Base-by-base conservation (phyloP, 805 yeast genomes). In the Teunomyces panamensis region DNA sequence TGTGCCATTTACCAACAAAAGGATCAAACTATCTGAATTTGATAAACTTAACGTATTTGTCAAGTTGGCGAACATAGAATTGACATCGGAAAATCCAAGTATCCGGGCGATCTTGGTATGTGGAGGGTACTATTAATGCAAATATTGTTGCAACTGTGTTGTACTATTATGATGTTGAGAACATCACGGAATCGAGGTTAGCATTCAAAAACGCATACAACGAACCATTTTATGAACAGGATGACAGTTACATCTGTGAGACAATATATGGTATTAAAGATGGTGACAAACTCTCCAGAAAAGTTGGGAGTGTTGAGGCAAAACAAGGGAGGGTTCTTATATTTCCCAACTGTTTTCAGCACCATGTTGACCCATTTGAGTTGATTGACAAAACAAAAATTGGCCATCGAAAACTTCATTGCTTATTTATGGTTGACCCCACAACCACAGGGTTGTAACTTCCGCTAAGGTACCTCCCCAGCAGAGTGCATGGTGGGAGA, bases 21-120 rank as follows among this genome's bases (percentile, higher is more conserved):
- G 50, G 14, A 43, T 60, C 37, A 57, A 57, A 39, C 39, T 62
- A n/a, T 6, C 41, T 11, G 37, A 42, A 26, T 58, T 59, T 39
- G 51, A 57, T 9, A 45, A 60, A 13, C 47, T 69, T 32, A 68
- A 71, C 46, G 74, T 73, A 2, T 68, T 73, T 37, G 68, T 63
- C 8, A 73, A 73, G 48, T 34, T 73, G 51, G 74, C 75, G 13
- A 67, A 65, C 49, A 73, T 73, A 39, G 68, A 67, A 44, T 56
- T 73, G 45, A 68, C 73, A 2, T 75, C 77, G 0, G 74, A 71
- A 39, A 65, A 63, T 27, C 72, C 75, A 43, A 44, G 3, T 73
- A 71, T 45, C 45, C 52, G 1, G 77, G 3, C 75, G 77, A 1
- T 52, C 70, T 1, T 73, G 77, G 77, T 76, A 73, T 46, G 64